Evolutionary conservation across 2,329 filamentous ascomycete species (phyloP).

Genomic region (Thelonectria rubi): DNA sequence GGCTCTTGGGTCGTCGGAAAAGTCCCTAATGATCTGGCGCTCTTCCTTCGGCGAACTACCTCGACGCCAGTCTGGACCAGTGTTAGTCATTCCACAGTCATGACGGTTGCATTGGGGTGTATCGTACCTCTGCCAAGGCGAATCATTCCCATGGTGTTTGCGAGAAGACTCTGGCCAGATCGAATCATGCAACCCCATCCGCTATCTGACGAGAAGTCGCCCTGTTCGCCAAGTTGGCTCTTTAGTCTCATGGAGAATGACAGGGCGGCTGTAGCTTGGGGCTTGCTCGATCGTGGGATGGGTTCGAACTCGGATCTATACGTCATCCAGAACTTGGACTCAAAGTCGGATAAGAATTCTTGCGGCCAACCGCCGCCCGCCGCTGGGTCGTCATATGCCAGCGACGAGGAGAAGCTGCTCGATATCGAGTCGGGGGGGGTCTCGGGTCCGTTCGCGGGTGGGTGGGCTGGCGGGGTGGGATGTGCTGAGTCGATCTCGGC

Average conservation of each 20-base stretch:
- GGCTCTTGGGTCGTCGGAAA: slow-evolving; percentile 85
- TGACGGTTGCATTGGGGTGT: not conserved
- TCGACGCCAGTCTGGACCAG: slow-evolving; percentile 74
- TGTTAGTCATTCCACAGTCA: slow-evolving; percentile 21
- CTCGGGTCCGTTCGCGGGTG: slow-evolving; percentile 48
- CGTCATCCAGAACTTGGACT: slow-evolving; percentile 94
- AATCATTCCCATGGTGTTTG: slow-evolving; percentile 80
- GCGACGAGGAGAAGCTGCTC: slow-evolving; percentile 62
- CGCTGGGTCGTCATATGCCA: slow-evolving; percentile 57
- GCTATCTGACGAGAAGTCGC: slow-evolving; percentile 89
- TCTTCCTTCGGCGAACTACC: slow-evolving; percentile 68
- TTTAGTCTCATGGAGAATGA: slow-evolving; percentile 87
- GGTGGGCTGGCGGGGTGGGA: slow-evolving; percentile 31
- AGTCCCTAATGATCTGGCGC: slow-evolving; percentile 76
- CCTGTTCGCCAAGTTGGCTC: slow-evolving; percentile 78
- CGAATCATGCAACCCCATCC: slow-evolving; percentile 99
- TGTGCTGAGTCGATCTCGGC: slow-evolving; percentile 25
- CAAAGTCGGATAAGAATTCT: slow-evolving; percentile 89
- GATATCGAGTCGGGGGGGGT: slow-evolving; percentile 60
- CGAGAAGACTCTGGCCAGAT: slow-evolving; percentile 91
- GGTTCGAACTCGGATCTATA: slow-evolving; percentile 87
- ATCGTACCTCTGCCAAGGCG: slow-evolving; percentile 78
- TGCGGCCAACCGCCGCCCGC: slow-evolving; percentile 77
- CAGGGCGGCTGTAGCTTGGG: slow-evolving; percentile 74
- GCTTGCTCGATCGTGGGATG: slow-evolving; percentile 82